Base-by-base conservation (phyloP, 345 rosid species). In the Salix caprea region DNA sequence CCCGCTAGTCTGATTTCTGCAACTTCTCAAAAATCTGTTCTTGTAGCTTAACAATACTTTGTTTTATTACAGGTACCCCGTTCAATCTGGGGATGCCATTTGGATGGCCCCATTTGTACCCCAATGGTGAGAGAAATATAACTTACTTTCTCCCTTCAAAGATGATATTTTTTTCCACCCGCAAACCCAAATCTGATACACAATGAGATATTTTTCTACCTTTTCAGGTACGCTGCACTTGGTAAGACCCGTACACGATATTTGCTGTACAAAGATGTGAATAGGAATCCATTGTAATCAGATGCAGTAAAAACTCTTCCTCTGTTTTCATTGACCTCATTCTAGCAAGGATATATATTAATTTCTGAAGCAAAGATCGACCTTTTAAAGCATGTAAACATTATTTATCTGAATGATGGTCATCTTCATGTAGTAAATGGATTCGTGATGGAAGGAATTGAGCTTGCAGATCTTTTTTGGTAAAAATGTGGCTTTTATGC, bases 101-200 rank as follows among this genome's bases (percentile, higher is more conserved):
- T 96, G 98, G 98, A 96, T 96, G 99, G 97, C 96, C 73, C 99
- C 94, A 48, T 93, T 96, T 86, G 98, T 93, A 85, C 97, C 97
- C 67, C 98, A 91, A 80, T 92, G 97, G 99, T 72, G 24, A 82
- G 76, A 73, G 78, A 61, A 21, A 32, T 66, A 37, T 13, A 50
- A 26, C 71, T 75, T 40, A 36, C 19, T 65, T 6, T 30, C 54
- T 48, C 78, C 64, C 69, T 24, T 15, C 52, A 16, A 39, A 10
- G 65, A 3, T 23, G 77, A 56, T 37, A 34, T 60, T 54, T 39
- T n/a, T 28, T 1, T 50, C 77, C 69, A 58, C 72, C 70, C 36
- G 15, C 39, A 16, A 70, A 80, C 44, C 44, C 24, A 32, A 32
- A 32, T 19, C n/a, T 30, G n/a, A 28, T 66, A 11, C 14, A 56